These are phyloP conservation scores for Candida sp. DNA, from an alignment of 1,139 yeast genomes.

Conservation along the genomic window DNA sequence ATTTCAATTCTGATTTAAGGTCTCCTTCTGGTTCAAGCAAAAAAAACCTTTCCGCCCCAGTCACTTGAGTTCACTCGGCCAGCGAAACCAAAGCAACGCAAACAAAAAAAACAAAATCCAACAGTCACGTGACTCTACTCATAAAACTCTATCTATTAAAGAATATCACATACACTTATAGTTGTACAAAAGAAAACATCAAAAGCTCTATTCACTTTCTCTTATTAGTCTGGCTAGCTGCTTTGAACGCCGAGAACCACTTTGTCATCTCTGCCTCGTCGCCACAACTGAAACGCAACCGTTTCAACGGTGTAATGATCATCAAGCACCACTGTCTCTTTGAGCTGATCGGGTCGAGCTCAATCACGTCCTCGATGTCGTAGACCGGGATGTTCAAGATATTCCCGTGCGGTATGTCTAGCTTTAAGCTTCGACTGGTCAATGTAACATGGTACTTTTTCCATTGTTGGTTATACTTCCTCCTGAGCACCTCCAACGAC, in stretches of 20 bases:
- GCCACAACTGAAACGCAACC: slow-evolving; percentile 48
- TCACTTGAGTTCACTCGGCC: too few species aligned
- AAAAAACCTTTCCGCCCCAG: too few species aligned
- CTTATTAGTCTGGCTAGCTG: slow-evolving; percentile 10
- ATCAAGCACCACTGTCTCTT: slow-evolving; percentile 46
- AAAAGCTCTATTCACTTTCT: not conserved
- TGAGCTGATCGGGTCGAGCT: slow-evolving; percentile 35
- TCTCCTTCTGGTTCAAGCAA: too few species aligned
- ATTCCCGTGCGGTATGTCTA: slow-evolving; percentile 37
- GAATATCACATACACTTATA: too few species aligned
- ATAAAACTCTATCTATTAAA: too few species aligned
- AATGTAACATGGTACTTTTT: slow-evolving; percentile 44
- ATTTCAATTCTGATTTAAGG: too few species aligned
- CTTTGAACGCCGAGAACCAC: slow-evolving; percentile 54
- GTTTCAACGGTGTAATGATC: slow-evolving; percentile 50
- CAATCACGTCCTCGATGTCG: slow-evolving; percentile 56
- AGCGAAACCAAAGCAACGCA: too few species aligned
- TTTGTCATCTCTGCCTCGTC: slow-evolving; percentile 51
- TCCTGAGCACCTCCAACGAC: slow-evolving; percentile 39
- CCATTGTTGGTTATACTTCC: slow-evolving; percentile 51
- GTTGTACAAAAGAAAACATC: not conserved
- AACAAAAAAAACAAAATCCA: too few species aligned
- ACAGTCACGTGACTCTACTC: too few species aligned
- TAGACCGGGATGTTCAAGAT: slow-evolving; percentile 26
- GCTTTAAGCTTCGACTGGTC: slow-evolving; percentile 42